Conservation (phyloP, 371 early-diverging fungal species). For the Mortierella sp. region DNA sequence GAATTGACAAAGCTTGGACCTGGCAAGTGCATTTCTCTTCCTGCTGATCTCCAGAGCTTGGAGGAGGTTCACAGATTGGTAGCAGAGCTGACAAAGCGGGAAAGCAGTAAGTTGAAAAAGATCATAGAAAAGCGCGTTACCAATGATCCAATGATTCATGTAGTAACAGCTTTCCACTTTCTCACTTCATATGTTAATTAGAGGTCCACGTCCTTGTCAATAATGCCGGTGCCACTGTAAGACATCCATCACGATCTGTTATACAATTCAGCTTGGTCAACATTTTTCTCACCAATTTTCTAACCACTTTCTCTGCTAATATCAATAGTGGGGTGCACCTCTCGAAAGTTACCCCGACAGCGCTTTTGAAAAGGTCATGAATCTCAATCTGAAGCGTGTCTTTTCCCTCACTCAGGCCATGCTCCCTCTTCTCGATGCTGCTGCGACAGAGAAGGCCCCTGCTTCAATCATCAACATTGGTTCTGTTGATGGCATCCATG, state of each 20-base stretch:
- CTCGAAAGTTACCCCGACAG: slow-evolving; percentile 75
- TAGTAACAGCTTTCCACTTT: neutral
- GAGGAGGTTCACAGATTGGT: slow-evolving; percentile 74
- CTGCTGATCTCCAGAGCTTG: slow-evolving; percentile 81
- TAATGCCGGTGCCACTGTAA: slow-evolving; percentile 85
- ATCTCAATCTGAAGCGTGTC: slow-evolving; percentile 87
- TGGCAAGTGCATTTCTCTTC: slow-evolving; percentile 79
- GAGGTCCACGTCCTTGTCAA: slow-evolving; percentile 90
- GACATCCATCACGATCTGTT: neutral
- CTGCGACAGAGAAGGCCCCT: slow-evolving; percentile 67
- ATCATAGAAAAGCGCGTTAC: neutral
- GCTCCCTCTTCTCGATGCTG: slow-evolving; percentile 81
- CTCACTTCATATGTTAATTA: slow-evolving; percentile 14
- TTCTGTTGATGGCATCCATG: slow-evolving; percentile 79
- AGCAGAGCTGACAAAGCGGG: slow-evolving; percentile 67
- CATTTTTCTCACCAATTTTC: neutral
- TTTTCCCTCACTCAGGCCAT: slow-evolving; percentile 88
- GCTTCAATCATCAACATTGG: slow-evolving; percentile 87
- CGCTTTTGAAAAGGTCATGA: slow-evolving; percentile 86
- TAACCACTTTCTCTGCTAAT: neutral
- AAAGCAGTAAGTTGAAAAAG: slow-evolving; percentile 65
- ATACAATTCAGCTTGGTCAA: neutral
- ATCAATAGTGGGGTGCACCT: slow-evolving; percentile 68
- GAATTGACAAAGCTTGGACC: slow-evolving; percentile 73
- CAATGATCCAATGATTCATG: neutral